phyloP scores from a whole-genome alignment of 495 filamentous ascomycete genomes.

The Cercophora scortea region DNA sequence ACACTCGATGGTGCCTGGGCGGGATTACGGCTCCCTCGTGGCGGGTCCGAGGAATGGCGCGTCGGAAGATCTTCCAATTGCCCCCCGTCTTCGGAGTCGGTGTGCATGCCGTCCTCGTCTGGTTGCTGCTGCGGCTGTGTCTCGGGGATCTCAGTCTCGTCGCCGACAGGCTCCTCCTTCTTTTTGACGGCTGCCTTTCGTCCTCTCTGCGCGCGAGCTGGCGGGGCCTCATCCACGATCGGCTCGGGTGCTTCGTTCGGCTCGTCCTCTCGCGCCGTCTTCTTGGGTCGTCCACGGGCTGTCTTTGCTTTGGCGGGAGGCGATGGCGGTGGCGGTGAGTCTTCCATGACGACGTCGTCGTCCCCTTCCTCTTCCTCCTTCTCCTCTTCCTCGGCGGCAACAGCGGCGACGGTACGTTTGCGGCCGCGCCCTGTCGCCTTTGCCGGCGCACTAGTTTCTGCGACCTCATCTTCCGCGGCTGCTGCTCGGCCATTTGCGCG shows the following conservation, averaged over 20 bases:
- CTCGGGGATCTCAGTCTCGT: constrained; percentile 32
- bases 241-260: constrained; percentile 2
- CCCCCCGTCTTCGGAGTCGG: constrained; percentile 18
- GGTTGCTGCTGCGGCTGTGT: constrained; percentile 24
- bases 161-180: constrained; percentile 9
- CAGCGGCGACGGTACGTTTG: constrained; percentile 26
- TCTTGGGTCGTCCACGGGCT: constrained; percentile 26
- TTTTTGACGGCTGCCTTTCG: constrained; percentile 21
- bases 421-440: constrained; percentile 22
- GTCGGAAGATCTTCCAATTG: constrained; percentile 23
- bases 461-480: constrained; percentile 26
- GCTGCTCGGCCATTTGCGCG: constrained; percentile 18
- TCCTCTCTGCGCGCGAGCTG: constrained; percentile 12
- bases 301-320: constrained; percentile 9
- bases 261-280: constrained; percentile 1
- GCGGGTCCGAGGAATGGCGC: constrained; percentile 9
- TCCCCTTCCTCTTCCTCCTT: constrained; percentile 26
- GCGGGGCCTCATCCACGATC: constrained; percentile 6
- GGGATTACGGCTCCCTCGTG: not conserved
- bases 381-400: constrained; percentile 14
- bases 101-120: constrained; percentile 9
- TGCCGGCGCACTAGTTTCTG: constrained; percentile 22
- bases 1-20: constrained; percentile 10
- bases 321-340: constrained; percentile 12
- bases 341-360: constrained; percentile 29